These are phyloP conservation scores for Pleurotus djamor DNA, from an alignment of 768 basidiomycete genomes.

Conservation along the genomic window DNA sequence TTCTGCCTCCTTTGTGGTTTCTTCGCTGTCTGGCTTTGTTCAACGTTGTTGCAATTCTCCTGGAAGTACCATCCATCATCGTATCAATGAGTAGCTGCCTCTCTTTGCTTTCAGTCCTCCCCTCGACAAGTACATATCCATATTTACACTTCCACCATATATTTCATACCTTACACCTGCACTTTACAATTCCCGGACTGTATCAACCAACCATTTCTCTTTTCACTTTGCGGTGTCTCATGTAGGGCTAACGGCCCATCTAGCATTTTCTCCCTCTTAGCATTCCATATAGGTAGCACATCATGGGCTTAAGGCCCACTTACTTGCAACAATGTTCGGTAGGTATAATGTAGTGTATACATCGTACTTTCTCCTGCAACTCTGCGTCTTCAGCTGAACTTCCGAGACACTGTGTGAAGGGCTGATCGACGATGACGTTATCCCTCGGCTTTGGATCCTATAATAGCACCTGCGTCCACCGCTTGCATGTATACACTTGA, in stretches of 20 bases:
- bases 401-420: background rate
- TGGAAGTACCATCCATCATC: background rate
- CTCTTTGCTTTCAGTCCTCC: background rate
- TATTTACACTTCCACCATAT: background rate
- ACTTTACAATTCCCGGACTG: background rate
- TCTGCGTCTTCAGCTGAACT: background rate
- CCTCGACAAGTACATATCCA: background rate
- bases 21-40: background rate
- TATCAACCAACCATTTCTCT: background rate
- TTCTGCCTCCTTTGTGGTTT: background rate
- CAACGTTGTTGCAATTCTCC: background rate
- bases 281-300: background rate
- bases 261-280: background rate
- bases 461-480: too few relatives aligned
- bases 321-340: constrained; percentile 1
- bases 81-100: background rate
- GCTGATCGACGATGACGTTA: background rate
- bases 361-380: background rate
- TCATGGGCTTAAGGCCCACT: constrained; percentile 2
- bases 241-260: constrained; percentile 6
- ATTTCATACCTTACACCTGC: background rate
- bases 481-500: too few relatives aligned
- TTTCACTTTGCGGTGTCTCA: constrained; percentile 2
- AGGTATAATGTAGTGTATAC: constrained; percentile 1
- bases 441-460: background rate